Evolutionary conservation across 345 rosid species (phyloP).

Genomic region (Conringia planisiliqua): DNA sequence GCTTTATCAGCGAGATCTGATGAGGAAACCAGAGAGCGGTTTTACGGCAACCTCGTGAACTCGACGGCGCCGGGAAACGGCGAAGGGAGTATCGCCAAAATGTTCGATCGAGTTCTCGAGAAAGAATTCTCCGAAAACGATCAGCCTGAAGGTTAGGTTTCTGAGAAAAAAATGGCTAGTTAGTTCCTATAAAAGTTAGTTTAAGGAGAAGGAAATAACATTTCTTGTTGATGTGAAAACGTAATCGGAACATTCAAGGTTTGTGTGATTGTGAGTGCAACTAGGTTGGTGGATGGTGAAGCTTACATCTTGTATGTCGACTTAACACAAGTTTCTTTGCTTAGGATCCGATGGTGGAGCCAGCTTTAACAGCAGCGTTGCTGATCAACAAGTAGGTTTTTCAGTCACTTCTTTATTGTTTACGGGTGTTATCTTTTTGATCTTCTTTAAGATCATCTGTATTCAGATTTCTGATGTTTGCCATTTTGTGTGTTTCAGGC

Average conservation of each 20-base stretch:
- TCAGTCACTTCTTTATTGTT: conserved; percentile 2
- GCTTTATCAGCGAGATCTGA: conserved; percentile 68
- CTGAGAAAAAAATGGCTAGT: not conserved
- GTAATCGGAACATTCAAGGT: not conserved
- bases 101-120: conserved; percentile 91
- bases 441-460: conserved; percentile 6
- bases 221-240: not conserved
- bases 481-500: conserved; percentile 57
- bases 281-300: conserved; percentile 3
- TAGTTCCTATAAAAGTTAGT: not conserved
- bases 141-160: conserved; percentile 69
- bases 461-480: conserved; percentile 4
- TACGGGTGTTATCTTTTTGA: not conserved
- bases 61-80: conserved; percentile 57
- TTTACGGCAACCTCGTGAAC: conserved; percentile 83
- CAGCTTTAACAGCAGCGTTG: conserved; percentile 92
- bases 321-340: not conserved
- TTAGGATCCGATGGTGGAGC: conserved; percentile 70
- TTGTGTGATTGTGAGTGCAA: not conserved
- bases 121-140: conserved; percentile 94
- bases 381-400: conserved; percentile 82
- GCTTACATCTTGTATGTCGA: not conserved
- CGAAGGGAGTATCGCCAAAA: conserved; percentile 83
- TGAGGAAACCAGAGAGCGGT: conserved; percentile 74
- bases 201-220: not conserved